phyloP scores from a whole-genome alignment of 2,329 filamentous ascomycete genomes.

The Stachybotrys chartarum region DNA sequence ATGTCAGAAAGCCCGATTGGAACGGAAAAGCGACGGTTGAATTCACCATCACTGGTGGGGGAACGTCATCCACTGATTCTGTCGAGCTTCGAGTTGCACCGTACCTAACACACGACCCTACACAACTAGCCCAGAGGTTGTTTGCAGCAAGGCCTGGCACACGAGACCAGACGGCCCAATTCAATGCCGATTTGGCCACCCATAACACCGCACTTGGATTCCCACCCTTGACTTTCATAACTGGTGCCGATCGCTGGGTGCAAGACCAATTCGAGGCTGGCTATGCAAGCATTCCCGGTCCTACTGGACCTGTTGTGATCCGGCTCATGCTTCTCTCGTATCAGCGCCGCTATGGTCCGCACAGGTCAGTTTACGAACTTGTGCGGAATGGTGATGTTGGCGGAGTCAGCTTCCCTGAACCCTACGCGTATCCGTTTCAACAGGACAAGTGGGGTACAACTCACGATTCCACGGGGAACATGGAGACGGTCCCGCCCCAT shows the following conservation, averaged over 20 bases:
- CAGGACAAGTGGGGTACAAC: slow-evolving; percentile 2
- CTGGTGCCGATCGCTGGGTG: slow-evolving; percentile 24
- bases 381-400: neutral
- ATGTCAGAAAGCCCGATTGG: slow-evolving; percentile 17
- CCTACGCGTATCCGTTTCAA: neutral
- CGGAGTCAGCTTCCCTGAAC: neutral
- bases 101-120: slow-evolving; percentile 26
- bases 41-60: slow-evolving; percentile 20
- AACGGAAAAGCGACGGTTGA: slow-evolving; percentile 17
- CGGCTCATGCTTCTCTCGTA: slow-evolving; percentile 19
- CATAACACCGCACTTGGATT: neutral
- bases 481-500: slow-evolving; percentile 29
- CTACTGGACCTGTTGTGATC: slow-evolving; percentile 19
- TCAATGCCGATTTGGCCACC: neutral
- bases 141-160: neutral
- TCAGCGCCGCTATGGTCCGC: neutral
- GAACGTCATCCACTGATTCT: slow-evolving; percentile 9
- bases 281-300: slow-evolving; percentile 30
- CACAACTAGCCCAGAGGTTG: slow-evolving; percentile 18
- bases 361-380: neutral
- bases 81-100: slow-evolving; percentile 27
- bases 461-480: slow-evolving; percentile 21
- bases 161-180: neutral
- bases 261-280: slow-evolving; percentile 32
- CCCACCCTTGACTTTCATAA: slow-evolving; percentile 3